Percentiles rank a stretch among this genome's conserved stretches.
Conservation (phyloP, 129 eudicot species). For the Flaveria sonorensis region DNA sequence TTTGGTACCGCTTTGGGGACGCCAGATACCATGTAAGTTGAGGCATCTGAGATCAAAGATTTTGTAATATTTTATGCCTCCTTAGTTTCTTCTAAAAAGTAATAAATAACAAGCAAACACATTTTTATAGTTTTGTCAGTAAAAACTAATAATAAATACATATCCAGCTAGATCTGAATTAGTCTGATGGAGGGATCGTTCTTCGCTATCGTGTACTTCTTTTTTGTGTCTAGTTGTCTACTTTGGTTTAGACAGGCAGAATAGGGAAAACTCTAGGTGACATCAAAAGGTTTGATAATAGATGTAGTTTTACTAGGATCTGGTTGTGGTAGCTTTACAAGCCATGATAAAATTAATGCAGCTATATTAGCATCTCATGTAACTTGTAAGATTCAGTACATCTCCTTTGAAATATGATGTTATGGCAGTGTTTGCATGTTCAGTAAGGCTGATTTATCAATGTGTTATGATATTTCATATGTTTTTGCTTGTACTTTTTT, state of each 20-base stretch:
- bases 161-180: too few species aligned
- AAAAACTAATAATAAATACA: too few species aligned
- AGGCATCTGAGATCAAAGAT: constrained; percentile 1
- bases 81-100: neutral
- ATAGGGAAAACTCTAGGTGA: too few species aligned
- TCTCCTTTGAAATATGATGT: neutral
- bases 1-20: constrained; percentile 91
- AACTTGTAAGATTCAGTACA: neutral
- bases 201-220: too few species aligned
- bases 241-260: too few species aligned
- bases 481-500: neutral
- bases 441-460: neutral
- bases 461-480: neutral
- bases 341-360: neutral
- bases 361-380: neutral
- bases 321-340: neutral
- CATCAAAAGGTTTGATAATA: neutral
- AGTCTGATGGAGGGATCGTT: too few species aligned
- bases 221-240: too few species aligned
- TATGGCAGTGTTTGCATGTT: neutral
- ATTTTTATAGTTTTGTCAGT: too few species aligned
- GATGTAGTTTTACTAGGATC: neutral
- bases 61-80: neutral
- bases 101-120: too few species aligned
- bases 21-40: constrained; percentile 90